These are phyloP conservation scores for Cyberlindnera petersonii DNA, from an alignment of 805 yeast genomes.

Conservation along the genomic window DNA sequence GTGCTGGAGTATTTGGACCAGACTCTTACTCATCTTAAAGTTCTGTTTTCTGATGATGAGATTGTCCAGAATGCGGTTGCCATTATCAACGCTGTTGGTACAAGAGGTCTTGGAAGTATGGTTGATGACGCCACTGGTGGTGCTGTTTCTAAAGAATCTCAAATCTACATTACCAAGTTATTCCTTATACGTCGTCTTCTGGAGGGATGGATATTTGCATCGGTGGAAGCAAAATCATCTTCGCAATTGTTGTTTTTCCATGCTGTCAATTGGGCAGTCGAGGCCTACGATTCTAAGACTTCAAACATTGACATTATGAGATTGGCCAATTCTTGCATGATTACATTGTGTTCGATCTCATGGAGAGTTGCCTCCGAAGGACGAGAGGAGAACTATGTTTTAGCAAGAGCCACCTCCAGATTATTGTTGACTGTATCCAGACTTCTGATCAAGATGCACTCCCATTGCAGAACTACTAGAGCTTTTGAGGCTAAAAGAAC, in stretches of 20 bases:
- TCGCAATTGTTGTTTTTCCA: conserved; percentile 44
- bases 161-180: conserved; percentile 58
- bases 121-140: conserved; percentile 30
- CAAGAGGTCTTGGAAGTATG: conserved; percentile 40
- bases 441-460: conserved; percentile 49
- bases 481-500: conserved; percentile 56
- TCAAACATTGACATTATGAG: conserved; percentile 57
- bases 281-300: conserved; percentile 41
- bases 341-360: conserved; percentile 42
- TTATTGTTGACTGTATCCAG: conserved; percentile 51
- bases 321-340: conserved; percentile 56
- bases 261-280: conserved; percentile 54
- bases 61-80: conserved; percentile 39
- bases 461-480: conserved; percentile 36
- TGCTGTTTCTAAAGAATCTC: conserved; percentile 32
- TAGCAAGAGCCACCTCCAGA: conserved; percentile 47
- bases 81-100: conserved; percentile 52
- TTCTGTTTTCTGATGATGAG: conserved; percentile 35
- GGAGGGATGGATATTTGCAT: conserved; percentile 32
- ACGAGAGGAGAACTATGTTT: conserved; percentile 31
- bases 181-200: conserved; percentile 55
- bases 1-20: conserved; percentile 58
- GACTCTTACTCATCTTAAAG: conserved; percentile 43
- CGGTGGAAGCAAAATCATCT: conserved; percentile 29
- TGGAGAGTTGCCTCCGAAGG: conserved; percentile 34